Base-by-base conservation (phyloP, 1,139 yeast genomes). In the Candida albicans region DNA sequence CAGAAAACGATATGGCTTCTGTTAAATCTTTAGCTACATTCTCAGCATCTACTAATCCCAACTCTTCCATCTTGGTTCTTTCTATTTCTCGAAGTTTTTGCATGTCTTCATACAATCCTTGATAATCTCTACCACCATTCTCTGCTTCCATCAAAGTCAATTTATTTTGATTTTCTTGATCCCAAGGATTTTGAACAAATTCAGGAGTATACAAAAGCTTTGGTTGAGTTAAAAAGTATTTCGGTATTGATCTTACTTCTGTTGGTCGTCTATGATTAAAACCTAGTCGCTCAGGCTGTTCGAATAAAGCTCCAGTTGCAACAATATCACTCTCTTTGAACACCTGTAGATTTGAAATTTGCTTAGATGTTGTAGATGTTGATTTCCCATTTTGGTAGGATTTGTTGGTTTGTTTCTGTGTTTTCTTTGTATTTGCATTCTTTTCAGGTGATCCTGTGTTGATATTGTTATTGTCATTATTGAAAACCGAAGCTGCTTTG, bases 31-130 rank as follows among this genome's bases (percentile, higher is more conserved):
- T 90, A 37, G 90, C 81, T 1, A 80, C 81, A 52, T 89, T 90
- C 52, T 90, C 96, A 34, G 84, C 87, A 62, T 95, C 99, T 2
- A 95, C 97, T 10, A 90, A 68, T 0, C 96, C 95, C 42, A 82
- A 68, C 1, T 69, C 64, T 57, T 91, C 97, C 96, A 93, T 91
- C 47, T 81, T 75, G 42, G 68, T 68, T 47, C 99, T 70, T 64
- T 93, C 99, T 7, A 61, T 62, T 33, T 87, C 95, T 48, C 97
- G 74, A 81, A 88, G 75, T 45, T 71, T 77, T 57, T 85, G 95
- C 45, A 87, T 76, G 42, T 68, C 73, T 49, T 74, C 79, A 48
- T 73, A 74, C 12, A 73, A 51, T 1, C 77, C 77, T 50, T 71
- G 79, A 42, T 52, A 64, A 51, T 74, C 79, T 34, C 51, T 52